Evolutionary conservation across 306 rosid genomes (phyloP).

Genomic region (Cicer judaicum): DNA sequence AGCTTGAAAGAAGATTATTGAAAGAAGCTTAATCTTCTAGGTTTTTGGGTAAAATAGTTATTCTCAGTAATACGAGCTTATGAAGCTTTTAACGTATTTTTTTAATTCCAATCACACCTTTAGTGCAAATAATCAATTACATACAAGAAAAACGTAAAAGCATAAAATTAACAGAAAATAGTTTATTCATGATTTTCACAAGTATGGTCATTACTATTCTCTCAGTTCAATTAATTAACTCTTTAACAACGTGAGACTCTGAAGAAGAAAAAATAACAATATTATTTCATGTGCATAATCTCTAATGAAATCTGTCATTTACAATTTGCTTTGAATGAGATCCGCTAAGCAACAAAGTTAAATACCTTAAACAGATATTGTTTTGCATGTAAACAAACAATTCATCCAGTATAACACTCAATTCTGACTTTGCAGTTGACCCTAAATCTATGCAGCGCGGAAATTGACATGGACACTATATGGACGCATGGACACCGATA

Average conservation of each 20-base stretch:
- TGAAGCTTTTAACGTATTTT: conserved; percentile 12
- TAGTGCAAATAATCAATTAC: conserved; percentile 31
- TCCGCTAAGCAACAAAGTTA: conserved; percentile 1
- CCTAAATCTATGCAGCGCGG: neutral
- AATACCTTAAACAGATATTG: conserved; percentile 25
- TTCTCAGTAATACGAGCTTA: conserved; percentile 26
- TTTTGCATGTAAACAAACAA: conserved; percentile 19
- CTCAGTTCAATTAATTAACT: conserved; percentile 13
- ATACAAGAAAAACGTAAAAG: conserved; percentile 1
- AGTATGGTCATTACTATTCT: conserved; percentile 11
- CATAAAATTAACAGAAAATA: conserved; percentile 23
- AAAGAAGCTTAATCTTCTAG: conserved; percentile 29
- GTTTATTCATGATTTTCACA: conserved; percentile 30
- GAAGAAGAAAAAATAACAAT: neutral
- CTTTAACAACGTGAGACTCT: conserved; percentile 23
- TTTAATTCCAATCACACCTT: neutral
- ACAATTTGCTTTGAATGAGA: conserved; percentile 22
- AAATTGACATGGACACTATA: too few species aligned
- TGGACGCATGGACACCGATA: too few species aligned
- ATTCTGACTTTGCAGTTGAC: neutral
- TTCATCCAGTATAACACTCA: conserved; percentile 17
- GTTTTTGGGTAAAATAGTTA: neutral
- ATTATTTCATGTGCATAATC: conserved; percentile 5
- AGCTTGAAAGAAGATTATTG: neutral
- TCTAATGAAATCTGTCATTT: conserved; percentile 16